Evolutionary conservation across 805 yeast genomes (phyloP).

Genomic region (Metschnikowia koreensis): DNA sequence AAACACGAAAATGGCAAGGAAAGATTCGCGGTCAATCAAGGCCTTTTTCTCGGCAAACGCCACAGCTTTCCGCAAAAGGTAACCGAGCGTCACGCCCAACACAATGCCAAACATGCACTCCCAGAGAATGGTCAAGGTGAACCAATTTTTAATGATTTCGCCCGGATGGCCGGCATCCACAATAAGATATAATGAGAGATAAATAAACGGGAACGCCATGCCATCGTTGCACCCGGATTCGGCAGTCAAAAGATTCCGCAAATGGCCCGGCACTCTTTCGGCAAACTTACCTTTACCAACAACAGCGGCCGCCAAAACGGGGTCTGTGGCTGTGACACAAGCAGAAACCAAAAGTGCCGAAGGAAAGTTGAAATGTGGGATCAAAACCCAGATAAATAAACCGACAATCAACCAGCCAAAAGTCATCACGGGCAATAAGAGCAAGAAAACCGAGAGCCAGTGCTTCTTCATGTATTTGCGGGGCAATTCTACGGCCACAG

Average conservation of each 20-base stretch:
- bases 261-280: conserved; percentile 87
- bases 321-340: conserved; percentile 93
- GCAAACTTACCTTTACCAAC: conserved; percentile 94
- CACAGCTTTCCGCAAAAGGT: conserved; percentile 63
- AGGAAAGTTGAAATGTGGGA: conserved; percentile 70
- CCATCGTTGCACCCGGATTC: conserved; percentile 94
- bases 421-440: conserved; percentile 86
- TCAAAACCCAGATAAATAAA: conserved; percentile 70
- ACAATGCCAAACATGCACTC: conserved; percentile 80
- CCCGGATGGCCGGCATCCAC: conserved; percentile 63
- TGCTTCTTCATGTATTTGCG: conserved; percentile 83
- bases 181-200: conserved; percentile 65
- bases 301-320: conserved; percentile 91
- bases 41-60: conserved; percentile 67
- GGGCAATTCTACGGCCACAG: conserved; percentile 92
- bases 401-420: conserved; percentile 86
- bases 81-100: conserved; percentile 74
- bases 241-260: conserved; percentile 77
- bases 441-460: conserved; percentile 70
- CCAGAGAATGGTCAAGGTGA: conserved; percentile 70
- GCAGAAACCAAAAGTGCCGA: conserved; percentile 76
- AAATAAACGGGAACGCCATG: conserved; percentile 90
- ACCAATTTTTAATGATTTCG: conserved; percentile 77
- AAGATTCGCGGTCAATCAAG: conserved; percentile 84
- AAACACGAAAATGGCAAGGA: conserved; percentile 78